Evolutionary conservation across 805 yeast genomes (phyloP).

Genomic region (Brettanomyces sp.): DNA sequence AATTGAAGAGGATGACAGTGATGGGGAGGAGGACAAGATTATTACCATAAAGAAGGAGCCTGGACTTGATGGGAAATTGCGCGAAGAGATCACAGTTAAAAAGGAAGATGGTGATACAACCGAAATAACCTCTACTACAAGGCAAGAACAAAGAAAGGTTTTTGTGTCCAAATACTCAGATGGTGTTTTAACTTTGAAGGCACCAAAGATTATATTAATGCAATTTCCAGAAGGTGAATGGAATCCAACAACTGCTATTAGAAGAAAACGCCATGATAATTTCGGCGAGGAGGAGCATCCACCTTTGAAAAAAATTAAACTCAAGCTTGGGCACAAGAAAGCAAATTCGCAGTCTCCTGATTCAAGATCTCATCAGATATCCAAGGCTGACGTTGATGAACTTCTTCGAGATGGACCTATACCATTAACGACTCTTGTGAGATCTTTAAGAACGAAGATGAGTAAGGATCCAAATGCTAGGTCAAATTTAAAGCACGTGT

Average conservation of each 20-base stretch:
- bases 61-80: slow-evolving; percentile 25
- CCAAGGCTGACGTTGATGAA: slow-evolving; percentile 62
- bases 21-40: slow-evolving; percentile 23
- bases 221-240: slow-evolving; percentile 77
- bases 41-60: slow-evolving; percentile 25
- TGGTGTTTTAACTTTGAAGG: slow-evolving; percentile 55
- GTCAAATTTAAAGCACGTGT: slow-evolving; percentile 38
- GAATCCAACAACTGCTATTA: slow-evolving; percentile 50
- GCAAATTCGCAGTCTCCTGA: slow-evolving; percentile 12
- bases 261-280: slow-evolving; percentile 12
- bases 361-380: slow-evolving; percentile 16
- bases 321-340: slow-evolving; percentile 8
- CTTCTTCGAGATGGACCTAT: slow-evolving; percentile 50
- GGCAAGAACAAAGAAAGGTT: slow-evolving; percentile 15
- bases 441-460: slow-evolving; percentile 51
- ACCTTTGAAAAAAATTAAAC: slow-evolving; percentile 23
- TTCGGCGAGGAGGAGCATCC: slow-evolving; percentile 9
- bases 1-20: slow-evolving; percentile 42
- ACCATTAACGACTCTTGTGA: slow-evolving; percentile 45
- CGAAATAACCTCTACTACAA: slow-evolving; percentile 3
- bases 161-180: slow-evolving; percentile 33
- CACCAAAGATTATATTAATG: slow-evolving; percentile 48
- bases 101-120: slow-evolving; percentile 15
- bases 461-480: slow-evolving; percentile 56
- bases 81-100: slow-evolving; percentile 18